Evolutionary conservation across 345 rosid genomes (phyloP), one percentile per base, ranked within the genome.

Genomic region (Arabidopsis arenosa): DNA sequence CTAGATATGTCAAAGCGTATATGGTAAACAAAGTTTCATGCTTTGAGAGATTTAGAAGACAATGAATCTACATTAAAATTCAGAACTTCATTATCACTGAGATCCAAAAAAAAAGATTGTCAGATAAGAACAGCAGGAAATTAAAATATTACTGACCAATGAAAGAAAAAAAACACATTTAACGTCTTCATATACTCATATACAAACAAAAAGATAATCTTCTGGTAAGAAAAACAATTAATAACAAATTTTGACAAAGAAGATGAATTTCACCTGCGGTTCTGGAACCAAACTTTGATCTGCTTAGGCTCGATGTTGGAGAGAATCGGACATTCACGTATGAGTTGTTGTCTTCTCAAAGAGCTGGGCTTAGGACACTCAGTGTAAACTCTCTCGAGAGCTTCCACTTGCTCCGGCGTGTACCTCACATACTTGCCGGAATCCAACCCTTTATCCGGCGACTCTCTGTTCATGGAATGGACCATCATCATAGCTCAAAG

Each of bases 201-300:
- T 41, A 41, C 45, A 11, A 39, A 39, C n/a, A 41, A 41, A 41
- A 28, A 28, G 32, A 28, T 28, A 3, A 28, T 28, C 32, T 28
- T 3, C 4, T 28, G 4, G 32, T 28, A 28, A 13, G 7, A 44
- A 14, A 23, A 28, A 28, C 30, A 28, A 28, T 28, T 28, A 28
- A 28, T 28, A 28, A 28, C 2, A 2, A 28, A 28, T 4, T 28
- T 28, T 28, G 32, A 28, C 4, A 36, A 11, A 35, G 43, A n/a
- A 11, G n/a, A 30, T 40, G 26, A 32, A 56, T 3, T 36, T 58
- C 21, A 78, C 83, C 83, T 80, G 58, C 83, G 83, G 53, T 80
- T 80, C 51, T 80, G 83, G 57, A 80, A 80, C 83, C 83, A 80
- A 18, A 80, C 83, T 80, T 80, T 80, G 80, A 79, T 79, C 82